Evolutionary conservation across 1,284 basidiomycete genomes (phyloP), one percentile per base, ranked within the genome.

Genomic region (Termitomyces sp.): DNA sequence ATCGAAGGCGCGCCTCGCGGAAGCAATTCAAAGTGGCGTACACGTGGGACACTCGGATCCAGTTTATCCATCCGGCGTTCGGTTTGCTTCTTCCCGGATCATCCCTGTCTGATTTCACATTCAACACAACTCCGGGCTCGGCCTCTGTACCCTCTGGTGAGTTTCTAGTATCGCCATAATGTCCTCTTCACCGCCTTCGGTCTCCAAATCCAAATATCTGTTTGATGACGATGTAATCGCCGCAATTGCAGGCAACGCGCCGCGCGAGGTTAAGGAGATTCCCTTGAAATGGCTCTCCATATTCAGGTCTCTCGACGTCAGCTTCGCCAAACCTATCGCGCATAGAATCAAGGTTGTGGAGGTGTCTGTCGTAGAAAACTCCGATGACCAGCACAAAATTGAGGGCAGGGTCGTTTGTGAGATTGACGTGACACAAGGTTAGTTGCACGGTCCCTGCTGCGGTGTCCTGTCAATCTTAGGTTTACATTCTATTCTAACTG

Each of bases 341-440:
- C 52, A 59, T 38, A 55, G 62, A 26, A 28, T 69, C 45, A 61
- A 57, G 30, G 67, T 75, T 2, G 66, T 64, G 7, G 76, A 77
- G 16, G 68, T 78, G 0, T 74, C 72, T 3, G 53, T 80, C 34
- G 28, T 67, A 2, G 54, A 65, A 34, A 74, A 72, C 50, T 50
- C 60, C 0, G 70, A 75, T 39, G 73, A 74, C 44, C 64, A 68
- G 1, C 53, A 59, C 46, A 70, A 60, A 54, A 60, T 57, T 9
- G 76, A 78, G 55, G 75, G 69, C 5, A 70, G 68, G 41, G 72
- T 77, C 11, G 69, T 74, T 9, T 68, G 62, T 26, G 76, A 79
- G 58, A 70, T 77, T 43, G 71, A 70, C 26, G 76, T 80, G 18
- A 68, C 71, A 14, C 62, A 68, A 63, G 75, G 79, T 79, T 52